Evolutionary conservation across 164 flowering plant genomes (phyloP).

Genomic region (Magnolia sinica): DNA sequence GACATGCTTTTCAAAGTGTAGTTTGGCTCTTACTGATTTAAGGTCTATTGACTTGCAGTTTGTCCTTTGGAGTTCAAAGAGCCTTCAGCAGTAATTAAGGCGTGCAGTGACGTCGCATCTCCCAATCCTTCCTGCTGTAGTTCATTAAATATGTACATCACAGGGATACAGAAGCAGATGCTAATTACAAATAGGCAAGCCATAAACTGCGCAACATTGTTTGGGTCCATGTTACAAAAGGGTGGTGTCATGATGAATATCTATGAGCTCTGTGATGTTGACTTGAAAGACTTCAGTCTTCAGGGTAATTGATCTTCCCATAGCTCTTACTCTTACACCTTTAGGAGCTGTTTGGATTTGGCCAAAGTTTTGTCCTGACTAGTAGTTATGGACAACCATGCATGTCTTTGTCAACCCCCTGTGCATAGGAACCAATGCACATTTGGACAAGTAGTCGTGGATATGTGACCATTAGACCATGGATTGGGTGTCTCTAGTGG

Average conservation of each 20-base stretch:
- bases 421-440: not conserved
- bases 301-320: conserved; percentile 50
- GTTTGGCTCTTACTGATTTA: not conserved
- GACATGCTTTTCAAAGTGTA: not conserved
- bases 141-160: conserved; percentile 74
- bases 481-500: no score
- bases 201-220: conserved; percentile 70
- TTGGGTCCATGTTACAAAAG: conserved; percentile 75
- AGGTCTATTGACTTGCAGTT: conserved; percentile 38
- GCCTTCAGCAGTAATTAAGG: conserved; percentile 71
- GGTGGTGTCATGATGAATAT: conserved; percentile 83
- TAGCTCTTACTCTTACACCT: not conserved
- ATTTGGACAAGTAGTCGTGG: not conserved
- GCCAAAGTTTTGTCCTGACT: conserved; percentile 7
- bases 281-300: conserved; percentile 91
- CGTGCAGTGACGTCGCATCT: conserved; percentile 66
- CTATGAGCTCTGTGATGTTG: conserved; percentile 92
- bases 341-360: conserved; percentile 23
- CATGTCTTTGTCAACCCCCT: not conserved
- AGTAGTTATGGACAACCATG: no score
- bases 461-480: no score
- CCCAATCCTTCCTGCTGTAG: conserved; percentile 90
- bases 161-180: conserved; percentile 80
- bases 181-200: conserved; percentile 93
- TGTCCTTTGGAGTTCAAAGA: conserved; percentile 78